Evolutionary conservation across 1,284 basidiomycete genomes (phyloP).

Genomic region (Entoloma clypeatum): DNA sequence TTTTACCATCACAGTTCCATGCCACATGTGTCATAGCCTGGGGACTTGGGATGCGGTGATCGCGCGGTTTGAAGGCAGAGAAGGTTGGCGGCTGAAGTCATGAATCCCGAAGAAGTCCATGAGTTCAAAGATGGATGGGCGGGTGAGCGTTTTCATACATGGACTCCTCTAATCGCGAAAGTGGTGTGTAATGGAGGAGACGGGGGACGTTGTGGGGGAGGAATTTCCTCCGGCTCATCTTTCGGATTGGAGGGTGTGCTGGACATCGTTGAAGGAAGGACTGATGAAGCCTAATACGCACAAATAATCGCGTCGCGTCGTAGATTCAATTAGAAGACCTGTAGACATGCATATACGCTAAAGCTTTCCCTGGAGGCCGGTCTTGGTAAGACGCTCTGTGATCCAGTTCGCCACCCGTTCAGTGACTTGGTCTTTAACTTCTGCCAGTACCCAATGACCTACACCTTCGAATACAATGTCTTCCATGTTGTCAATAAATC

Average conservation of each 20-base stretch:
- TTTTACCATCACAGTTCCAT: slow-evolving; percentile 79
- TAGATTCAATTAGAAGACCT: background rate
- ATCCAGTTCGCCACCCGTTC: slow-evolving; percentile 47
- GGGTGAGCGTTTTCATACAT: slow-evolving; percentile 48
- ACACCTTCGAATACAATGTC: slow-evolving; percentile 46
- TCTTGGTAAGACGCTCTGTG: slow-evolving; percentile 26
- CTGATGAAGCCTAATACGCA: background rate
- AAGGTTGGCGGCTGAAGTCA: slow-evolving; percentile 62
- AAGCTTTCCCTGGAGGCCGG: slow-evolving; percentile 10
- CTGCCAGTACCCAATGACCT: slow-evolving; percentile 69
- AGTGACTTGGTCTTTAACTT: slow-evolving; percentile 51
- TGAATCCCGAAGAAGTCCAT: slow-evolving; percentile 16
- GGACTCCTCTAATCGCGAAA: slow-evolving; percentile 62
- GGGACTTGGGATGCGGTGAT: slow-evolving; percentile 59
- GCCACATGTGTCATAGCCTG: slow-evolving; percentile 71
- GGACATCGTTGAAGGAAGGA: slow-evolving; percentile 21
- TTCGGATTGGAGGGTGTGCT: slow-evolving; percentile 28
- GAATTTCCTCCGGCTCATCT: slow-evolving; percentile 56
- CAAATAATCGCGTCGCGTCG: background rate
- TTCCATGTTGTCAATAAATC: slow-evolving; percentile 46
- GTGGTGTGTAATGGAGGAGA: slow-evolving; percentile 70
- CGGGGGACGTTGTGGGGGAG: slow-evolving; percentile 62
- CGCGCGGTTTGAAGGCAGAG: slow-evolving; percentile 72
- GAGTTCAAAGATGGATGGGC: slow-evolving; percentile 23
- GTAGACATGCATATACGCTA: slow-evolving; percentile 4